Percentiles rank a stretch among this genome's conserved stretches.
Conservation (phyloP, 192 early-diverging fungal species). For the Chytriomyces sp. region DNA sequence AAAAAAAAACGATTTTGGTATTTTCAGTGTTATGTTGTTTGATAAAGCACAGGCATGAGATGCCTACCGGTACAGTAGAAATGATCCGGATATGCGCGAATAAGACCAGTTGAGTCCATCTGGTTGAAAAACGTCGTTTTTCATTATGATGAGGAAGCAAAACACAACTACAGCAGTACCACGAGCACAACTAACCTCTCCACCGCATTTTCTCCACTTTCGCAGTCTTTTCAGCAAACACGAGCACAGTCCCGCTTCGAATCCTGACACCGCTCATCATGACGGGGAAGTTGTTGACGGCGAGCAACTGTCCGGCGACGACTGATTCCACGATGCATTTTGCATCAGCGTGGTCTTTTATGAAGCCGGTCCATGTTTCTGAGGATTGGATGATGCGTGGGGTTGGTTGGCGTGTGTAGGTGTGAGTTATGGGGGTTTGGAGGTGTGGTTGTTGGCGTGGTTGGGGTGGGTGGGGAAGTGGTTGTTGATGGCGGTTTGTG, state of each 20-base stretch:
- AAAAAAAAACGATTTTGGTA: neutral
- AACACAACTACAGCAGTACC: too few relatives aligned
- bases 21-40: too few relatives aligned
- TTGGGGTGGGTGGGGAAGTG: too few relatives aligned
- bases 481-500: too few relatives aligned
- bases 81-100: neutral
- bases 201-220: neutral
- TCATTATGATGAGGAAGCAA: too few relatives aligned
- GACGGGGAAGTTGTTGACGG: neutral
- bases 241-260: conserved; percentile 4
- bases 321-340: neutral
- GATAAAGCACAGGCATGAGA: too few relatives aligned
- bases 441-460: too few relatives aligned
- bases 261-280: neutral
- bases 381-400: neutral
- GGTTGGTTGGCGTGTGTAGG: too few relatives aligned
- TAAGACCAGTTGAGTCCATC: conserved; percentile 5
- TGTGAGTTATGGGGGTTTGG: too few relatives aligned
- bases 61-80: neutral
- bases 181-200: neutral
- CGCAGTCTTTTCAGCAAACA: neutral
- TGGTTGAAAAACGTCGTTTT: neutral
- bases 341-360: conserved; percentile 7
- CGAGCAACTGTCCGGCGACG: neutral
- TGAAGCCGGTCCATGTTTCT: neutral